Evolutionary conservation across 495 filamentous ascomycete species (phyloP), one percentile per base, ranked within the genome.

Genomic region (Daldinia concentrica): DNA sequence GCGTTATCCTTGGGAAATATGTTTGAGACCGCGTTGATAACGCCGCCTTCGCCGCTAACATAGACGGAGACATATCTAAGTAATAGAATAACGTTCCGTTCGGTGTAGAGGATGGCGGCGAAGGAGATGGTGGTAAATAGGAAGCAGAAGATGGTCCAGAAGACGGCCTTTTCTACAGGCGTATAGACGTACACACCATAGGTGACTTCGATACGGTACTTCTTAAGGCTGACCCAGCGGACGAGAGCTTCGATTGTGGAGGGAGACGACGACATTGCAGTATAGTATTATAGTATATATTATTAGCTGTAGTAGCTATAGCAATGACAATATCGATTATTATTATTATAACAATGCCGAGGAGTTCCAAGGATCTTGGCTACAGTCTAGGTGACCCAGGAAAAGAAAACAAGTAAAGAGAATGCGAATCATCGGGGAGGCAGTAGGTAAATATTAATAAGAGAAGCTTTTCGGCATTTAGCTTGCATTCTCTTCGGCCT

Each of bases 161-260:
- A 78, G 56, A 80, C 62, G 54, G 79, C 74, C 71, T 83, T 84
- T 69, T 85, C 83, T 41, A 74, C 62, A 1, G 82, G 82, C 22
- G 82, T 83, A 63, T 77, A 84, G 50, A 84, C 81, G 72, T 85
- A 84, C 2, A 84, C 78, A 66, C 79, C 79, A 29, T 81, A 78
- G 4, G 82, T 83, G 14, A 84, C 82, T 24, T 85, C 82, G 26
- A 85, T 73, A 62, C 82, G 82, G 73, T 84, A 83, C 69, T 81
- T 82, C 79, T 83, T 84, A 58, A 83, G 79, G 62, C 80, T 73
- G n/a, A 80, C 64, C 80, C 80, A 82, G 22, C 76, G 66, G 37
- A 68, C 43, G 34, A 76, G 39, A 30, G 36, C 59, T 24, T 78
- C 64, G 11, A 76, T 29, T 6, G 58, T 55, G 3, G 62, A 52